Base-by-base conservation (phyloP, 805 yeast species). In the Saturnispora sanitii region DNA sequence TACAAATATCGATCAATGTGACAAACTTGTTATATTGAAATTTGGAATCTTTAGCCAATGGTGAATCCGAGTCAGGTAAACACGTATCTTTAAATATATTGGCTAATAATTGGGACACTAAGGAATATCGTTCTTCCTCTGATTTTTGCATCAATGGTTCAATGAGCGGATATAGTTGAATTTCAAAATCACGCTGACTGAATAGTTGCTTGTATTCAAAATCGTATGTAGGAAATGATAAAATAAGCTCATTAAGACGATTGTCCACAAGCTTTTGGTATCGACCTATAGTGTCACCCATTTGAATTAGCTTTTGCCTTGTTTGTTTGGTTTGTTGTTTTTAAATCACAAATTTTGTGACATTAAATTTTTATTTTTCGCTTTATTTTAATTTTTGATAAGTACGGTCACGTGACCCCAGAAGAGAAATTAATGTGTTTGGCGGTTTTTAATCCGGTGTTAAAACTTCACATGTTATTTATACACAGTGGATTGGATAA, bases 1-100 rank as follows among this genome's bases (percentile, higher is more conserved):
- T 40, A 35, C 46, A 21, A 20, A 51, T 52, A 44, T 55, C 60
- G 27, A 55, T 45, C 17, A 55, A n/a, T 26, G 56, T 52, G 11
- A 55, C 31, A 8, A 50, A 40, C 32, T 48, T 47, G 27, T 47
- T 33, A 34, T 33, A 33, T 27, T 39, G 42, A 13, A 16, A 19
- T 39, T 27, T 39, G 4, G 30, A 27, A 17, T 33, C 42, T 9
- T 26, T 26, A n/a, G 19, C 25, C 33, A 33, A 21, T 12, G 16
- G 15, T 25, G 33, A 27, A 21, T 31, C 20, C 25, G 18, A 15
- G 15, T 12, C 27, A 17, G 41, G 41, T 12, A 19, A 18, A 21
- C 32, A 25, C 16, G 42, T 39, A 6, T 23, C 32, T 6, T 21
- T 20, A 15, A 39, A 39, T 4, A 39, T 31, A 22, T 39, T 39